These are phyloP conservation scores for Leccinum barrowsii DNA, from an alignment of 768 basidiomycete genomes.

Conservation along the genomic window DNA sequence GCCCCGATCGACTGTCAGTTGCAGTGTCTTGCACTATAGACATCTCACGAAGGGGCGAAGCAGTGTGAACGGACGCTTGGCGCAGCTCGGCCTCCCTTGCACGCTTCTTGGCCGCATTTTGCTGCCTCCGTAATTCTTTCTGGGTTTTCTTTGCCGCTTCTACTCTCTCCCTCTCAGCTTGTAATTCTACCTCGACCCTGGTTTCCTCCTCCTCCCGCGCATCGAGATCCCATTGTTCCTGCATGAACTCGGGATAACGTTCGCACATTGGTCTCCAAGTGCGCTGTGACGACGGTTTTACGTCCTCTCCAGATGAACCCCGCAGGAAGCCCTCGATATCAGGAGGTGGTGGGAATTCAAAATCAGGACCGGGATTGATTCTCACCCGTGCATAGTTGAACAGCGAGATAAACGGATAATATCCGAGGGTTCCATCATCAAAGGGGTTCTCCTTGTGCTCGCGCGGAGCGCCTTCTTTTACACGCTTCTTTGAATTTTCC, in stretches of 20 bases:
- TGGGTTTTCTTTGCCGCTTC: conserved; percentile 36
- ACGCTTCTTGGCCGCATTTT: conserved; percentile 50
- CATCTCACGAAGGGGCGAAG: conserved; percentile 27
- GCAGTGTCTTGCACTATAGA: conserved; percentile 29
- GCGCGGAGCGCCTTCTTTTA: conserved; percentile 60
- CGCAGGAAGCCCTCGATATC: conserved; percentile 68
- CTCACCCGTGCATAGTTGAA: conserved; percentile 85
- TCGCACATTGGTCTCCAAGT: conserved; percentile 82
- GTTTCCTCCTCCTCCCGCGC: conserved; percentile 73
- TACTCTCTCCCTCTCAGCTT: conserved; percentile 44
- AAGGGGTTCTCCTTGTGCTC: conserved; percentile 81
- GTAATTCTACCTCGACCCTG: conserved; percentile 39
- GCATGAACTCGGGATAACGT: conserved; percentile 81
- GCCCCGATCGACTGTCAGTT: conserved; percentile 28
- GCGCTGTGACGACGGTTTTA: conserved; percentile 28
- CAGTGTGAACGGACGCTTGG: conserved; percentile 21
- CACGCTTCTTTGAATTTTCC: conserved; percentile 50
- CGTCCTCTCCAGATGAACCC: conserved; percentile 31
- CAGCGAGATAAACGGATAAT: conserved; percentile 91
- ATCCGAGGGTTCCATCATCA: conserved; percentile 93
- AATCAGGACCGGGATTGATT: conserved; percentile 88
- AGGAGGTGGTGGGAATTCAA: conserved; percentile 72
- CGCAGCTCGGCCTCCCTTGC: conserved; percentile 37
- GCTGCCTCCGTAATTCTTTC: conserved; percentile 46
- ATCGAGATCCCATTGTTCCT: conserved; percentile 78